Evolutionary conservation across 2,329 filamentous ascomycete species (phyloP).

Genomic region (Magnaporthiopsis incrustans): DNA sequence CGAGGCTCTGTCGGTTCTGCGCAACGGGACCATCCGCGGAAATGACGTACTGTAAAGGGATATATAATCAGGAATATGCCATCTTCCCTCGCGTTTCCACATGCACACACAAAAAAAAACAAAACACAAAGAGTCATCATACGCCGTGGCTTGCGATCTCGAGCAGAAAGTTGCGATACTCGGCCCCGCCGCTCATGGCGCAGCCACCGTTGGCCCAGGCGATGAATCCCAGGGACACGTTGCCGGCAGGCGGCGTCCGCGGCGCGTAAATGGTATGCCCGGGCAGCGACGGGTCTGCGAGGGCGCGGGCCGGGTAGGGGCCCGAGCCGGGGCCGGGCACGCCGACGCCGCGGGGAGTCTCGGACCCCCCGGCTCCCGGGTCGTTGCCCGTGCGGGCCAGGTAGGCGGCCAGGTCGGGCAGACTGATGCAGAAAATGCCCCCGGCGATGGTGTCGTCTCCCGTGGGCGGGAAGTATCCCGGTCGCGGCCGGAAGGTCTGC

Average conservation of each 20-base stretch:
- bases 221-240: constrained; percentile 14
- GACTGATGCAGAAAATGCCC: constrained; percentile 17
- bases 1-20: constrained; percentile 13
- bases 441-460: constrained; percentile 17
- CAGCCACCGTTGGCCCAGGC: constrained; percentile 18
- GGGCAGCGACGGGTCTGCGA: constrained; percentile 12
- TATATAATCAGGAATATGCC: no score
- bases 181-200: constrained; percentile 11
- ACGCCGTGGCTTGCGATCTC: constrained; percentile 17
- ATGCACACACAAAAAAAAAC: no score
- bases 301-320: constrained; percentile 14
- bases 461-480: constrained; percentile 15
- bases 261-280: constrained; percentile 17
- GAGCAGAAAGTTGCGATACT: constrained; percentile 16
- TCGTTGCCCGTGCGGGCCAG: constrained; percentile 14
- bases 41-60: constrained; percentile 12
- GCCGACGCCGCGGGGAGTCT: constrained; percentile 12
- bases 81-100: no score
- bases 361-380: constrained; percentile 12
- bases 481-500: constrained; percentile 12
- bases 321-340: constrained; percentile 12
- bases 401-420: constrained; percentile 14
- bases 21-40: constrained; percentile 13
- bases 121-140: no score
- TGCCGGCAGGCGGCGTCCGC: constrained; percentile 9